Percentiles rank a stretch among this genome's conserved stretches.
Conservation (phyloP, 1,139 yeast species). For the Protomyces inouyei region DNA sequence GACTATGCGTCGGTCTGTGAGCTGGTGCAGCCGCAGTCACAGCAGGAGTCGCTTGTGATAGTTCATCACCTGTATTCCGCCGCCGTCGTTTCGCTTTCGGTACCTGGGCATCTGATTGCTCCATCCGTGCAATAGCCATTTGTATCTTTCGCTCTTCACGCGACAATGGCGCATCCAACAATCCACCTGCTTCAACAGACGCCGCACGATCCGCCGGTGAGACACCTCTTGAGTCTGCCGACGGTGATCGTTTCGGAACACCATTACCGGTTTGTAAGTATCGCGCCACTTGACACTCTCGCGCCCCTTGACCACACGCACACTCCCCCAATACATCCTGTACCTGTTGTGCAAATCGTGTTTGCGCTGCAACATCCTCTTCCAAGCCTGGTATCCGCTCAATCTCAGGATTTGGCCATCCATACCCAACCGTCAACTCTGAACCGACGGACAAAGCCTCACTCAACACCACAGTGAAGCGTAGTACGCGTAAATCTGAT, state of each 20-base stretch:
- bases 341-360: background rate
- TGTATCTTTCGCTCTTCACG: constrained; percentile 24
- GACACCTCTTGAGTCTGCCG: background rate
- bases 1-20: background rate
- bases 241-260: background rate
- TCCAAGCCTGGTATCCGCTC: background rate
- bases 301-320: constrained; percentile 3
- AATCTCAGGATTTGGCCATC: background rate
- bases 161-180: constrained; percentile 9
- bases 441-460: background rate
- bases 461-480: constrained; percentile 3
- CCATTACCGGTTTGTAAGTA: background rate
- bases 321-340: constrained; percentile 4
- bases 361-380: background rate
- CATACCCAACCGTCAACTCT: constrained; percentile 16
- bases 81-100: constrained; percentile 15
- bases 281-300: background rate
- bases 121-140: constrained; percentile 27
- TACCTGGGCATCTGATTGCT: constrained; percentile 14
- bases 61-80: constrained; percentile 22
- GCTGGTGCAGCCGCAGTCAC: background rate
- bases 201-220: background rate
- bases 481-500: background rate
- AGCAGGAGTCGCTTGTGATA: background rate
- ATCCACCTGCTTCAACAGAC: background rate